Base-by-base conservation (phyloP, 768 basidiomycete species). In the Boletus eberwhitei region DNA sequence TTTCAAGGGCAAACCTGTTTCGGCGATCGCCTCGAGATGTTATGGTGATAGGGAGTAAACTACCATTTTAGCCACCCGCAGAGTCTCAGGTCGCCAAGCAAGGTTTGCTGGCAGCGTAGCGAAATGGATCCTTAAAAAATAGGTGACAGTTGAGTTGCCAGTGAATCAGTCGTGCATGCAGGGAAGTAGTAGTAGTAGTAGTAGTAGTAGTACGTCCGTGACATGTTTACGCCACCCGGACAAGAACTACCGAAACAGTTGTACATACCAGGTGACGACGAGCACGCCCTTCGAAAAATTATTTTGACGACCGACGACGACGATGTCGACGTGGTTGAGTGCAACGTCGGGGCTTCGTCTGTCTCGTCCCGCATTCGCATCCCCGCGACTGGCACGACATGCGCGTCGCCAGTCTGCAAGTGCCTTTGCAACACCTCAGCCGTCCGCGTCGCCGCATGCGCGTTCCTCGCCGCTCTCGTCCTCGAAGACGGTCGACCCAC, bases 401-500 rank as follows among this genome's bases (percentile, higher is more conserved):
- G 64, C 50, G 21, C 75, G 79, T 55, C 71, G 68, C 26, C 70
- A 73, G 54, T 74, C 74, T 34, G 72, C 61, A 26, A 72, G 79
- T 19, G 77, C 75, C 1, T 76, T 79, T 55, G 76, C 78, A 17
- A 68, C 59, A 2, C 49, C 64, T 1, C 57, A 48, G 32, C 50
- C 53, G n/a, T n/a, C 54, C 43, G 6, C 40, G 49, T 51, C 52
- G 48, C 50, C 63, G 8, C 59, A 54, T 16, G 39, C 43, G 43
- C 58, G 58, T n/a, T 21, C 58, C 4, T 58, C 62, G 8, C 60
- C 59, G 57, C 62, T 56, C 32, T 29, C 62, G 45, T 50, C 69
- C 12, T 32, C 64, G 29, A 40, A 50, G 50, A 53, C 60, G 44
- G 64, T 77, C 29, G 87, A 93, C 66, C 90, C 93, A 24, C 82